Conservation (phyloP, 306 rosid genomes). For the Mimosa bimucronata region DNA sequence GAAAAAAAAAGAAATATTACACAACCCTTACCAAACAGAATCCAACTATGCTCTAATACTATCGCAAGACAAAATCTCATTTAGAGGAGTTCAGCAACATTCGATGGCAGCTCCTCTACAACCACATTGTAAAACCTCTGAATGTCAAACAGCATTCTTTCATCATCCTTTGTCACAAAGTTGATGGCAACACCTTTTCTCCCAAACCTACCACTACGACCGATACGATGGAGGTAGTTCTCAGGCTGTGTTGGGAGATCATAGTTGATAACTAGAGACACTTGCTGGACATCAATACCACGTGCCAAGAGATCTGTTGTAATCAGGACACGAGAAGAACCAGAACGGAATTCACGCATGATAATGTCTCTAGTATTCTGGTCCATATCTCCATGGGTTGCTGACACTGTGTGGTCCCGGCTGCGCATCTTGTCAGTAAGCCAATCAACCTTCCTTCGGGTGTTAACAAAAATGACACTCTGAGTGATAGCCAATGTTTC, state of each 20-base stretch:
- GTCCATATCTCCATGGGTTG: slow-evolving; percentile 93
- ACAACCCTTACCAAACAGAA: slow-evolving; percentile 41
- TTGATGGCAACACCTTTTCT: slow-evolving; percentile 90
- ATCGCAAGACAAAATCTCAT: slow-evolving; percentile 52
- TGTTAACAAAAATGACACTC: slow-evolving; percentile 82
- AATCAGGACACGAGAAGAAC: slow-evolving; percentile 77
- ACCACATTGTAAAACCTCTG: slow-evolving; percentile 78
- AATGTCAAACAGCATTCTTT: slow-evolving; percentile 71
- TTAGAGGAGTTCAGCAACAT: slow-evolving; percentile 81
- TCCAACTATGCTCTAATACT: slow-evolving; percentile 37
- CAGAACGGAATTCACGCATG: slow-evolving; percentile 88
- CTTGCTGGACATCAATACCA: slow-evolving; percentile 87
- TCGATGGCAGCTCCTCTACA: slow-evolving; percentile 80
- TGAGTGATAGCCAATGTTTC: slow-evolving; percentile 83
- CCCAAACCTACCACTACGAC: slow-evolving; percentile 88
- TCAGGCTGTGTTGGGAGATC: slow-evolving; percentile 91
- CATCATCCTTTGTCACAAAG: slow-evolving; percentile 69
- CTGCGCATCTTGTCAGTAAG: slow-evolving; percentile 84
- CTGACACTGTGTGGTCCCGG: slow-evolving; percentile 85
- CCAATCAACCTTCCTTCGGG: slow-evolving; percentile 93
- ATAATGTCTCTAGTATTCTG: slow-evolving; percentile 85
- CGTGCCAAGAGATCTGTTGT: slow-evolving; percentile 86
- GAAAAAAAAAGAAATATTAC: slow-evolving; percentile 30
- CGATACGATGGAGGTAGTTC: slow-evolving; percentile 86
- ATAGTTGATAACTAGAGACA: slow-evolving; percentile 75